Evolutionary conservation across 305 asterid genomes (phyloP).

Genomic region (Solanum chacoense): DNA sequence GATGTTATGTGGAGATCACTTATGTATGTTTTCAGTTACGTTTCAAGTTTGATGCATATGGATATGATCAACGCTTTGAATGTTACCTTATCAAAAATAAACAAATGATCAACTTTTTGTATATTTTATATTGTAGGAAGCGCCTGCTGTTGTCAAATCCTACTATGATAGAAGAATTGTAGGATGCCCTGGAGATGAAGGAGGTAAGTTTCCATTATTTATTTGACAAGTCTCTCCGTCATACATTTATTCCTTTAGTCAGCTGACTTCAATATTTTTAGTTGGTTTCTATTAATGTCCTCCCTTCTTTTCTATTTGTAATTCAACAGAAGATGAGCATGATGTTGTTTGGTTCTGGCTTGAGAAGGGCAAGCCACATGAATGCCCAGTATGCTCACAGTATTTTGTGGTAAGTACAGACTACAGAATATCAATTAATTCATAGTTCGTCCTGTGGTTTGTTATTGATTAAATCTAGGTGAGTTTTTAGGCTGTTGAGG

Average conservation of each 20-base stretch:
- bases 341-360: constrained; percentile 97
- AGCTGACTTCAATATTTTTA: neutral
- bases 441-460: neutral
- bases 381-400: constrained; percentile 87
- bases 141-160: constrained; percentile 80
- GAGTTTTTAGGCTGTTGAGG: neutral
- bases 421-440: constrained; percentile 10
- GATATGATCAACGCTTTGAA: neutral
- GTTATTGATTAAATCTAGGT: neutral
- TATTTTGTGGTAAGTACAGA: constrained; percentile 64
- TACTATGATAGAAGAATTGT: constrained; percentile 82
- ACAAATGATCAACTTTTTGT: neutral
- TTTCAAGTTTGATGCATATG: neutral
- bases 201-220: constrained; percentile 39
- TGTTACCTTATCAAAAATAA: neutral
- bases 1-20: neutral
- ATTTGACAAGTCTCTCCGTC: neutral
- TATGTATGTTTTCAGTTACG: neutral
- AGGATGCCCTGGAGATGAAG: constrained; percentile 98
- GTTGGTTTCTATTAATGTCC: neutral
- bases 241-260: neutral
- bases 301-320: neutral
- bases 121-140: constrained; percentile 43
- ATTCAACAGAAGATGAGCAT: constrained; percentile 76
- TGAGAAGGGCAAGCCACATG: constrained; percentile 81